These are phyloP conservation scores for Flaveria sonorensis DNA, from an alignment of 129 eudicot species.

Conservation along the genomic window DNA sequence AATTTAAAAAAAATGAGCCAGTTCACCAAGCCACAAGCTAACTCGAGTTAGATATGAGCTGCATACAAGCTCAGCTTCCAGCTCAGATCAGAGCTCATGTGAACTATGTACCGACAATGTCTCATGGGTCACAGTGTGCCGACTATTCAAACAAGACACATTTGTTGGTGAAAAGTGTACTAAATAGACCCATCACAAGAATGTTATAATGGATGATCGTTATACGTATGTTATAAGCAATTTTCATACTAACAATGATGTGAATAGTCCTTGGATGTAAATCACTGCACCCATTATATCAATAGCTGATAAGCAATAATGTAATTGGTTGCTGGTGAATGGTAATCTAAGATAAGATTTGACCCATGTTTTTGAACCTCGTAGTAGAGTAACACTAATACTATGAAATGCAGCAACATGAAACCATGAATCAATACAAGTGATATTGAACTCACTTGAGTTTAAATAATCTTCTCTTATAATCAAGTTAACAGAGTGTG, in stretches of 20 bases:
- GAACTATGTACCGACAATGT: neutral
- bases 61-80: neutral
- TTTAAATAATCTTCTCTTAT: no score
- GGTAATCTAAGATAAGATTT: neutral
- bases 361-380: neutral
- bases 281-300: conserved; percentile 25
- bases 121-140: neutral
- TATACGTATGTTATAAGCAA: conserved; percentile 5
- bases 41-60: neutral
- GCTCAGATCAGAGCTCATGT: neutral
- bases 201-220: neutral
- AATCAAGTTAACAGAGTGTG: no score
- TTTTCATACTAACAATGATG: conserved; percentile 24
- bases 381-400: no score
- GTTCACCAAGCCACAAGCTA: neutral
- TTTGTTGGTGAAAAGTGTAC: conserved; percentile 3
- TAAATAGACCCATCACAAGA: neutral
- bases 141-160: neutral
- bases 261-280: conserved; percentile 3
- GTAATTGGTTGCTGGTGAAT: neutral
- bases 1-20: neutral
- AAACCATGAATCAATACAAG: no score
- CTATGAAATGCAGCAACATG: no score
- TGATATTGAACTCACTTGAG: no score
- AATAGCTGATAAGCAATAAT: neutral